Evolutionary conservation across 129 eudicot species (phyloP).

Genomic region (Glebionis coronaria): DNA sequence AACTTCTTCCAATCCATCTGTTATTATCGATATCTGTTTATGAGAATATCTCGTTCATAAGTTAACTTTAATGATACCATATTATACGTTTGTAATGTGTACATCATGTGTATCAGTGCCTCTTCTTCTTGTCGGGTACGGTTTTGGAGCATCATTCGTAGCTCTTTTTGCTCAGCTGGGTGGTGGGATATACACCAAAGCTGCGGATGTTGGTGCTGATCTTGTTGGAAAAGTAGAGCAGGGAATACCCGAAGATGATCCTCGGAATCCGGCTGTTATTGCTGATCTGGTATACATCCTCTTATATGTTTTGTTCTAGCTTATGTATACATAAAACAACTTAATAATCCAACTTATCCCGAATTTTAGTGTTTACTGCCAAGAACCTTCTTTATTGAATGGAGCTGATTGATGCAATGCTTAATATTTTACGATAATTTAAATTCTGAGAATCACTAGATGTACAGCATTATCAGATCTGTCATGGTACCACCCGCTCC

Average conservation of each 20-base stretch:
- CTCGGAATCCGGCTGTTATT: conserved; percentile 99
- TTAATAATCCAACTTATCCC: too few relatives aligned
- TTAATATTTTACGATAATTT: too few relatives aligned
- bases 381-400: too few relatives aligned
- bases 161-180: conserved; percentile 99
- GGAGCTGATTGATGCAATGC: too few relatives aligned
- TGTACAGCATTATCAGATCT: too few relatives aligned
- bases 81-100: conserved; percentile 1
- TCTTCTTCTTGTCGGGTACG: conserved; percentile 98
- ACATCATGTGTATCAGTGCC: conserved; percentile 60
- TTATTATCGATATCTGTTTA: conserved; percentile 6
- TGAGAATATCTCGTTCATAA: background rate
- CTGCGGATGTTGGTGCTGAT: conserved; percentile 99
- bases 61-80: too few relatives aligned
- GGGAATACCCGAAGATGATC: conserved; percentile 99
- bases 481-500: too few relatives aligned
- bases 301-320: conserved; percentile 11
- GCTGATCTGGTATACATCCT: conserved; percentile 79
- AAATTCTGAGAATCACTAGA: too few relatives aligned
- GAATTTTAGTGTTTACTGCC: too few relatives aligned
- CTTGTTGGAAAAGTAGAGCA: conserved; percentile 99
- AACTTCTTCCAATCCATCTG: conserved; percentile 16
- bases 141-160: conserved; percentile 98
- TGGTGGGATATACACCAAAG: conserved; percentile 99
- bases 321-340: background rate